These are phyloP conservation scores for Strombidium stylifer DNA, from an alignment of 73 alveolate species.

Conservation along the genomic window DNA sequence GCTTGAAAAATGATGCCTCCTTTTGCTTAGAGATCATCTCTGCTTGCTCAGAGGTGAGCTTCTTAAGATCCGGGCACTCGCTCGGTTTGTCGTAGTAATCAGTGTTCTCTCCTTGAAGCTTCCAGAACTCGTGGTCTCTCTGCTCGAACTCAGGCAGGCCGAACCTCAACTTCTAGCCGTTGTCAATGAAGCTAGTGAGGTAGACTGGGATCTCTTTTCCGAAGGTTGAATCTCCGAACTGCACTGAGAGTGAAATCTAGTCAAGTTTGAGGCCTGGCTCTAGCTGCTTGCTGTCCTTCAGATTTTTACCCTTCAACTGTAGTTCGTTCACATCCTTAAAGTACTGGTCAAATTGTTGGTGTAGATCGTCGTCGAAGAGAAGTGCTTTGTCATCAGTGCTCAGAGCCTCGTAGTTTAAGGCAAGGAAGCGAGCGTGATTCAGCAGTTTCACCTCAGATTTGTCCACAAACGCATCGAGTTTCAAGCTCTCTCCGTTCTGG, in stretches of 20 bases:
- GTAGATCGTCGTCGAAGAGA: background rate
- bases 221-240: no score
- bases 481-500: no score
- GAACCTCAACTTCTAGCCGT: conserved; percentile 67
- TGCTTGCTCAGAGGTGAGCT: no score
- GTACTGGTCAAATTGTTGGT: background rate
- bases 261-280: no score
- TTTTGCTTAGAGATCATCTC: no score
- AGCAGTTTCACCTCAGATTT: no score
- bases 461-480: no score
- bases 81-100: no score
- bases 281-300: conserved; percentile 7
- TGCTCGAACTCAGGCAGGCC: conserved; percentile 75
- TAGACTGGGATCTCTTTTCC: conserved; percentile 50
- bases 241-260: no score
- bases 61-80: no score
- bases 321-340: background rate
- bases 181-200: conserved; percentile 44
- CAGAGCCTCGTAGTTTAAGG: conserved; percentile 53
- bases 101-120: no score
- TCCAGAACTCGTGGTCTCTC: conserved; percentile 66
- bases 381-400: background rate
- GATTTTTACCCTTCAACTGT: conserved; percentile 4
- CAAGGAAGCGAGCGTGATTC: conserved; percentile 58
- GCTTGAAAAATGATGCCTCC: conserved; percentile 32